Base-by-base conservation (phyloP, 2,329 filamentous ascomycete species). In the Beauveria sp. region DNA sequence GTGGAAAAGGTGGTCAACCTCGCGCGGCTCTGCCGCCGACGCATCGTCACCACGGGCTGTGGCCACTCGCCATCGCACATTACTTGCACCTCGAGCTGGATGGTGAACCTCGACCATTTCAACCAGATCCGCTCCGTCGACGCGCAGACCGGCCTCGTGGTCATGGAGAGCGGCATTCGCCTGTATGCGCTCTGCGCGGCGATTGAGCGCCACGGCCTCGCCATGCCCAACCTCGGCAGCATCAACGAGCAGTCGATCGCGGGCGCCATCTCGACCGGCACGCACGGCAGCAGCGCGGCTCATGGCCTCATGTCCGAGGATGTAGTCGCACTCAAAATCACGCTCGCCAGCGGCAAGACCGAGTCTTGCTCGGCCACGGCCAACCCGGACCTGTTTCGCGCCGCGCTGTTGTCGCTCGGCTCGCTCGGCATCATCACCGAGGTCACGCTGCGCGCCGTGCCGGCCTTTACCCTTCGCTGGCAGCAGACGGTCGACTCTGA, bases 171-270 rank as follows among this genome's bases (percentile, higher is more conserved):
- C n/a, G 95, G 95, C 18, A 96, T 98, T 66, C 83, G 93, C 22
- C 79, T 99, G 63, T 85, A 85, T 67, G 78, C 87, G 63, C 78
- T 99, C 62, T 89, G 91, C 65, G 81, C 83, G 49, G 84, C 86
- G 69, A 85, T 97, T 38, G 91, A 90, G 66, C 80, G 83, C 60
- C 76, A 87, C 68, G 91, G 91, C 1, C 81, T 96, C 65, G 91
- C 92, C 2, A 88, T 99, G 83, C 89, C 90, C 30, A 97, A 96
- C 72, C 79, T 98, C 51, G 95, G 95, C 42, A 96, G 91, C 73
- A 99, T 99, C 75, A 92, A 97, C 72, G 86, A 91, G 68, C 95
- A 99, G 79, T 95, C 90, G 62, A 87, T 98, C 64, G 92, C 91
- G 1, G 95, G 95, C 30, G 93, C 92, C 16, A 96, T 98, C 64